Percentiles rank a stretch among this genome's conserved stretches.
phyloP scores from a whole-genome alignment of 2,329 filamentous ascomycete genomes.

The Fusarium irregulare region DNA sequence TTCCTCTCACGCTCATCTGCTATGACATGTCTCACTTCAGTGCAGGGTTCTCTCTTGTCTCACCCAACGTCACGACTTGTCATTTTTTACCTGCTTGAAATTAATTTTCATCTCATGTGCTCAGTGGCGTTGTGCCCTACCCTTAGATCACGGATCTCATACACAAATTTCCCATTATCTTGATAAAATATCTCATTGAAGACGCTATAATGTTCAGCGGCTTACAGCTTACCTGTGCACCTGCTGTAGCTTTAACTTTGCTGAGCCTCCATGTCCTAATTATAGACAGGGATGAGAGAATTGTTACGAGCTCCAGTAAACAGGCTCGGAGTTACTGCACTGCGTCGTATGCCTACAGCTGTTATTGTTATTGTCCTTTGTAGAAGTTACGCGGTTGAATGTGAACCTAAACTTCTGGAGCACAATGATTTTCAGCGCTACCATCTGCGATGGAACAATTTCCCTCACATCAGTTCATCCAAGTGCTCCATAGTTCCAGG shows the following conservation, averaged over 20 bases:
- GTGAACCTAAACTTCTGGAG: constrained; percentile 34
- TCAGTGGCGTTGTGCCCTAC: constrained; percentile 35
- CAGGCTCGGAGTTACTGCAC: constrained; percentile 16
- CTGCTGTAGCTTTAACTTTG: not conserved
- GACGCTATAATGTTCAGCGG: not conserved
- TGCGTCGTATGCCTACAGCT: constrained; percentile 1
- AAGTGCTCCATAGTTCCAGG: constrained; percentile 18
- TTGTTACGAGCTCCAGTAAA: constrained; percentile 13
- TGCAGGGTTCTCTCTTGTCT: constrained; percentile 20
- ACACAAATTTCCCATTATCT: constrained; percentile 12
- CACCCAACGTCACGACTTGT: constrained; percentile 7
- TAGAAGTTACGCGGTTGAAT: not conserved
- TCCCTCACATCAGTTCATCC: constrained; percentile 12
- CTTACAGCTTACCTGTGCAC: not conserved
- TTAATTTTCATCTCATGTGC: constrained; percentile 11
- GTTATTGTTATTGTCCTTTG: not conserved
- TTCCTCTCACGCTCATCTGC: not conserved
- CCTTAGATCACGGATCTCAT: constrained; percentile 14
- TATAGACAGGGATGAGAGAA: constrained; percentile 18
- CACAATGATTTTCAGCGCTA: constrained; percentile 9
- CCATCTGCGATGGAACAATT: constrained; percentile 13
- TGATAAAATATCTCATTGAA: not conserved
- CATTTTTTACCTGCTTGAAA: constrained; percentile 2
- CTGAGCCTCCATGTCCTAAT: constrained; percentile 3
- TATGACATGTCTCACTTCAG: constrained; percentile 31